phyloP scores from a whole-genome alignment of 2,329 filamentous ascomycete genomes.

The Eutypella sp. region DNA sequence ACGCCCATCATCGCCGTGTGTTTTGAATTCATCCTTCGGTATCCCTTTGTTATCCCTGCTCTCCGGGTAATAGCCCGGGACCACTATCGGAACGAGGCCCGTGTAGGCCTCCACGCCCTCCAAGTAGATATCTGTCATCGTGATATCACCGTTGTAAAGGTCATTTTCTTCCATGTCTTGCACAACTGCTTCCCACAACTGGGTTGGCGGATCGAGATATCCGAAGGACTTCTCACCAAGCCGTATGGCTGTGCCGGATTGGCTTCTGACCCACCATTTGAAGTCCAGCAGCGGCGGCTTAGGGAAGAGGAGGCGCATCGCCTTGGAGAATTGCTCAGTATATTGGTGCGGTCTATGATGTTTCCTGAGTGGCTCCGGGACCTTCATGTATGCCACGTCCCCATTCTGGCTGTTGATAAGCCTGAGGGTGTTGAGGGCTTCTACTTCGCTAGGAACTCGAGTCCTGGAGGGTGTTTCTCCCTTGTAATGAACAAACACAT shows the following conservation, averaged over 20 bases:
- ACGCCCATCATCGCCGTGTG: neutral
- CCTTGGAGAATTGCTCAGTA: conserved; percentile 11
- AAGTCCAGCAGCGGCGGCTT: neutral
- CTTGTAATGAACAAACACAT: conserved; percentile 13
- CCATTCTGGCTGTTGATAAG: conserved; percentile 6
- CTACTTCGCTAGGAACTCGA: conserved; percentile 6
- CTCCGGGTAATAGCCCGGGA: too few relatives aligned
- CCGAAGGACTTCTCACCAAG: conserved; percentile 6
- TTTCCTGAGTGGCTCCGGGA: conserved; percentile 3
- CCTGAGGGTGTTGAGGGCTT: conserved; percentile 9
- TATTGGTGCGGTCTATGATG: conserved; percentile 16
- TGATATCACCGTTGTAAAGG: too few relatives aligned
- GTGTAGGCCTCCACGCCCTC: too few relatives aligned
- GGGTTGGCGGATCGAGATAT: conserved; percentile 8
- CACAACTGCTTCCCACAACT: conserved; percentile 4
- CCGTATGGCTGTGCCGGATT: too few relatives aligned
- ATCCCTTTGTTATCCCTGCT: neutral
- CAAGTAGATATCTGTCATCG: too few relatives aligned
- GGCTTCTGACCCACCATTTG: neutral
- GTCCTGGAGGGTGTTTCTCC: conserved; percentile 8
- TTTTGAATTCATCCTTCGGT: neutral
- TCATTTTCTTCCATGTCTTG: neutral
- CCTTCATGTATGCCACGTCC: conserved; percentile 19
- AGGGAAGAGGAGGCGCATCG: conserved; percentile 11
- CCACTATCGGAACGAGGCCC: too few relatives aligned